Conservation (phyloP, 495 filamentous ascomycete species). For the Thozetella sp. region DNA sequence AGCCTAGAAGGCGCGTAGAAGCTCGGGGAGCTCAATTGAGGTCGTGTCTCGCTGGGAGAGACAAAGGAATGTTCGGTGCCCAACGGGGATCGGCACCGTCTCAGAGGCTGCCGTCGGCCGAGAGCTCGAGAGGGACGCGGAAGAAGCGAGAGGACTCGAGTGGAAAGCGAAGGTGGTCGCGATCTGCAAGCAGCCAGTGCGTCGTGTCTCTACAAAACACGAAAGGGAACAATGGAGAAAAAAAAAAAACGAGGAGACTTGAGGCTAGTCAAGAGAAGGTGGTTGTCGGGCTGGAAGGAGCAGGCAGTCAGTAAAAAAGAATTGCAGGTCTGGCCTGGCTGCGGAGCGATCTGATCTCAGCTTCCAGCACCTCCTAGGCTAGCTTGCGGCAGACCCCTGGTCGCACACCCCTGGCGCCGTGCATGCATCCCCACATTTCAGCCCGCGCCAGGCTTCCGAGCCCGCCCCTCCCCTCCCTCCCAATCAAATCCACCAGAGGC, state of each 20-base stretch:
- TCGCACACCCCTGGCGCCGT: not conserved
- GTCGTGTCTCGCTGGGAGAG: not conserved
- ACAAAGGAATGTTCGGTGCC: not conserved
- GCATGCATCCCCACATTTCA: not conserved
- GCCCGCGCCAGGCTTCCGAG: not conserved
- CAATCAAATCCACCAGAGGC: not conserved
- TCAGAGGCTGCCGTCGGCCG: no score
- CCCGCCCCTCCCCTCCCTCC: no score
- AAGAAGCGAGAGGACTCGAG: not conserved
- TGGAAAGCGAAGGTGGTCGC: no score
- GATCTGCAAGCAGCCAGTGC: no score
- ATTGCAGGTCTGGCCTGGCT: no score
- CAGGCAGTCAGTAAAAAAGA: not conserved
- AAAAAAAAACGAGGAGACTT: not conserved
- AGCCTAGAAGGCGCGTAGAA: not conserved
- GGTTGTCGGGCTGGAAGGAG: no score
- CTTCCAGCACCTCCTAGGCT: no score
- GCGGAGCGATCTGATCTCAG: no score
- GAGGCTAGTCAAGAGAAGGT: not conserved
- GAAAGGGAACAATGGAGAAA: not conserved
- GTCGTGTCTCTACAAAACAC: no score
- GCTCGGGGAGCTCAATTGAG: not conserved
- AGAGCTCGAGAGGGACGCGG: no score
- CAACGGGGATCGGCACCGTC: not conserved
- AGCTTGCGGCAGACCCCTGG: not conserved